Percentiles rank a stretch among this genome's conserved stretches.
phyloP scores from a whole-genome alignment of 306 rosid genomes.

The Cercis canadensis region DNA sequence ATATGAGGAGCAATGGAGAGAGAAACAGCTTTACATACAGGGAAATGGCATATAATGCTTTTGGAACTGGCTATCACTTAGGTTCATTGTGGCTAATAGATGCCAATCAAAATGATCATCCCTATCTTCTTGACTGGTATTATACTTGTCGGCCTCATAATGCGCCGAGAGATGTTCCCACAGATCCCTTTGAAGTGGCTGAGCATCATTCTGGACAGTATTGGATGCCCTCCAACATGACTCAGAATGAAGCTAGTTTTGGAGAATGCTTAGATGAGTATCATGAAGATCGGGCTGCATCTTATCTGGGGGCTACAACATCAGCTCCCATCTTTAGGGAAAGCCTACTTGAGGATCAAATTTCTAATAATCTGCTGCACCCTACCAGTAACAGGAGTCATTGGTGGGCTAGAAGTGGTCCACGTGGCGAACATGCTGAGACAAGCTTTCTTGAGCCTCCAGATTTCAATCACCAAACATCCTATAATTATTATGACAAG shows the following conservation, averaged over 20 bases:
- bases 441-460: constrained; percentile 93
- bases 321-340: constrained; percentile 64
- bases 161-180: constrained; percentile 28
- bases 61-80: constrained; percentile 54
- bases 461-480: constrained; percentile 49
- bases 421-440: constrained; percentile 43
- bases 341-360: constrained; percentile 54
- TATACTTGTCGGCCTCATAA: constrained; percentile 60
- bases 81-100: constrained; percentile 67
- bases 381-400: constrained; percentile 45
- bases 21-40: constrained; percentile 46
- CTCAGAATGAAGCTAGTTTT: constrained; percentile 42
- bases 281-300: constrained; percentile 39
- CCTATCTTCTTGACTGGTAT: constrained; percentile 87
- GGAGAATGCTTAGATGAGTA: constrained; percentile 49
- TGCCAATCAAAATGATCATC: constrained; percentile 60
- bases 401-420: constrained; percentile 86
- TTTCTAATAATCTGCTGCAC: constrained; percentile 25
- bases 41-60: constrained; percentile 50
- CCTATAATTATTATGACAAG: constrained; percentile 40
- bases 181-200: constrained; percentile 45
- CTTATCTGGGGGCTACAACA: constrained; percentile 78
- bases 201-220: constrained; percentile 51
- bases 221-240: constrained; percentile 57
- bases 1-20: constrained; percentile 47